A percentile compares a stretch with the other conserved stretches of the same genome.
Evolutionary conservation across 352 stramenopile species (phyloP).

Genomic region (Phytophthora vignae): DNA sequence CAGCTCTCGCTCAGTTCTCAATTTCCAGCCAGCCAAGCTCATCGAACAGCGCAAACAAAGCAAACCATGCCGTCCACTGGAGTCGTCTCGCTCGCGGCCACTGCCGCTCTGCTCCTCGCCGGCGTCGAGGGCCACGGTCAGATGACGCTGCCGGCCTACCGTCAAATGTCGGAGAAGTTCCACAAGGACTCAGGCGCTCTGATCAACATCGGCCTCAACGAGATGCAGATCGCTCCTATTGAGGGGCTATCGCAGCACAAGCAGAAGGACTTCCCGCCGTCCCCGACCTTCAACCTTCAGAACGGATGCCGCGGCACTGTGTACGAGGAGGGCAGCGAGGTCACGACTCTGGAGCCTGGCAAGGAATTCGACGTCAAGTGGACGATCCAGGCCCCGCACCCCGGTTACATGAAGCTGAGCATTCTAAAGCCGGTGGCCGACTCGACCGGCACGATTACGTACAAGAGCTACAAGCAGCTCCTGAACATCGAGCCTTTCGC

Average conservation of each 20-base stretch:
- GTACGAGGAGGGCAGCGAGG: conserved; percentile 42
- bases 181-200: conserved; percentile 38
- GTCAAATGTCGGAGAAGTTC: conserved; percentile 38
- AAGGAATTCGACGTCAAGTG: conserved; percentile 44
- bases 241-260: conserved; percentile 37
- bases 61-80: conserved; percentile 35
- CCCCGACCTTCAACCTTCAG: conserved; percentile 42
- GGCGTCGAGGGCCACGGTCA: conserved; percentile 32
- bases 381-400: conserved; percentile 63
- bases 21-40: conserved; percentile 24
- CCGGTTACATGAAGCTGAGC: conserved; percentile 55
- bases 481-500: conserved; percentile 55
- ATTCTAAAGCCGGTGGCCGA: conserved; percentile 59
- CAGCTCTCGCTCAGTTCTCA: conserved; percentile 33
- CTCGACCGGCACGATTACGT: conserved; percentile 51
- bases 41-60: conserved; percentile 11
- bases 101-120: conserved; percentile 25
- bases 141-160: conserved; percentile 20
- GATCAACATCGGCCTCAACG: conserved; percentile 38
- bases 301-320: conserved; percentile 50
- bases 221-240: conserved; percentile 43
- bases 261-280: conserved; percentile 38
- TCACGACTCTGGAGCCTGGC: conserved; percentile 39
- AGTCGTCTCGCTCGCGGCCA: conserved; percentile 15
- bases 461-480: conserved; percentile 45